These are phyloP conservation scores for Spencermartinsiella europaea DNA, from an alignment of 805 yeast genomes.

Conservation along the genomic window DNA sequence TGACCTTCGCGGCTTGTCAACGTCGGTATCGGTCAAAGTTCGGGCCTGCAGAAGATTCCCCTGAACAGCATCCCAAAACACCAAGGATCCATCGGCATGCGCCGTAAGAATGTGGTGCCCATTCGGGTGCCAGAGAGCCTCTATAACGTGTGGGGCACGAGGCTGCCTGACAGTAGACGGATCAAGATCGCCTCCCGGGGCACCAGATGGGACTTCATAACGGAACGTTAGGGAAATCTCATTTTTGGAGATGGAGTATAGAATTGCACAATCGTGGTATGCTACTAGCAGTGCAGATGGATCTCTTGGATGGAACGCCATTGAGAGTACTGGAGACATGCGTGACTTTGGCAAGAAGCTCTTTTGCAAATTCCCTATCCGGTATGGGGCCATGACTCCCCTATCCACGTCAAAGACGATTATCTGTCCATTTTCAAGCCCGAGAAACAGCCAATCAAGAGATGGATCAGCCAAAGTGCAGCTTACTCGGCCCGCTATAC, in stretches of 20 bases:
- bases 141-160: constrained; percentile 39
- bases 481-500: constrained; percentile 62
- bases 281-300: constrained; percentile 71
- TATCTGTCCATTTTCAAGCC: constrained; percentile 69
- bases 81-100: constrained; percentile 79
- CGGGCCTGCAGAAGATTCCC: constrained; percentile 75
- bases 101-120: constrained; percentile 78
- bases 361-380: constrained; percentile 68
- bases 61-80: constrained; percentile 86
- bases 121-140: constrained; percentile 86
- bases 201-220: constrained; percentile 60
- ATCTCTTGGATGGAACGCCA: constrained; percentile 87
- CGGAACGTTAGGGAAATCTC: constrained; percentile 51
- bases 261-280: constrained; percentile 62
- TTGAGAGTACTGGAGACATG: constrained; percentile 56
- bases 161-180: constrained; percentile 19
- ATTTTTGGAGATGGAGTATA: constrained; percentile 60
- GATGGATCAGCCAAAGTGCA: constrained; percentile 78
- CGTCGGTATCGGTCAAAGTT: constrained; percentile 56
- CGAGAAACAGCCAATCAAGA: constrained; percentile 79
- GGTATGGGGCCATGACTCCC: constrained; percentile 56
- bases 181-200: constrained; percentile 60
- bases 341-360: constrained; percentile 52
- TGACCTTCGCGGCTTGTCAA: constrained; percentile 45
- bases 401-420: constrained; percentile 78